Percentiles rank a stretch among this genome's conserved stretches.
phyloP scores from a whole-genome alignment of 768 basidiomycete species.

The Mycena kentingensis region DNA sequence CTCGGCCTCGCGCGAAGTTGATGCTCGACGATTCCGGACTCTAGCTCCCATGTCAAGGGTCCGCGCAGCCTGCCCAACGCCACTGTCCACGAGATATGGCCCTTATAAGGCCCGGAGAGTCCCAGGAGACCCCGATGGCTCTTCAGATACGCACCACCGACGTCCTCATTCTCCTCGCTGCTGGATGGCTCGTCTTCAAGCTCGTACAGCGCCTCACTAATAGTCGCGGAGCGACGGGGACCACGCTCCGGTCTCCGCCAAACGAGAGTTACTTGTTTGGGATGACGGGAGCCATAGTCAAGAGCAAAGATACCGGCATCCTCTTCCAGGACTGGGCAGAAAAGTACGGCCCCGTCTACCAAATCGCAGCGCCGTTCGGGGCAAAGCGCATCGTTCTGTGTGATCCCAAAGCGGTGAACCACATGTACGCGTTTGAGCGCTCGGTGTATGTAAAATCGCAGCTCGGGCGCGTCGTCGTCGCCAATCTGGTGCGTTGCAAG shows the following conservation, averaged over 20 bases:
- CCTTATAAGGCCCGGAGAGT: too few relatives aligned
- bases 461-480: slow-evolving; percentile 20
- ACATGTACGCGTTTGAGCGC: slow-evolving; percentile 27
- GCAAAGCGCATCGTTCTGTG: slow-evolving; percentile 17
- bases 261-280: slow-evolving; percentile 32
- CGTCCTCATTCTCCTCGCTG: slow-evolving; percentile 12
- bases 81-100: too few relatives aligned
- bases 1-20: too few relatives aligned
- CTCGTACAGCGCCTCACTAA: slow-evolving; percentile 13
- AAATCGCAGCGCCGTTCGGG: slow-evolving; percentile 24
- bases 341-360: slow-evolving; percentile 34
- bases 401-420: slow-evolving; percentile 29
- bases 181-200: slow-evolving; percentile 23
- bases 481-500: slow-evolving; percentile 25
- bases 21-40: too few relatives aligned
- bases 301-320: slow-evolving; percentile 15
- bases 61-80: too few relatives aligned
- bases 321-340: slow-evolving; percentile 34
- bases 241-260: slow-evolving; percentile 32
- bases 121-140: too few relatives aligned
- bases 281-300: slow-evolving; percentile 11
- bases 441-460: slow-evolving; percentile 29
- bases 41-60: too few relatives aligned
- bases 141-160: slow-evolving; percentile 11
- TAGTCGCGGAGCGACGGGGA: slow-evolving; percentile 18